A percentile compares a stretch with the other conserved stretches of the same genome.
phyloP scores from a whole-genome alignment of 768 basidiomycete species.

The Amanita pallidorosea region DNA sequence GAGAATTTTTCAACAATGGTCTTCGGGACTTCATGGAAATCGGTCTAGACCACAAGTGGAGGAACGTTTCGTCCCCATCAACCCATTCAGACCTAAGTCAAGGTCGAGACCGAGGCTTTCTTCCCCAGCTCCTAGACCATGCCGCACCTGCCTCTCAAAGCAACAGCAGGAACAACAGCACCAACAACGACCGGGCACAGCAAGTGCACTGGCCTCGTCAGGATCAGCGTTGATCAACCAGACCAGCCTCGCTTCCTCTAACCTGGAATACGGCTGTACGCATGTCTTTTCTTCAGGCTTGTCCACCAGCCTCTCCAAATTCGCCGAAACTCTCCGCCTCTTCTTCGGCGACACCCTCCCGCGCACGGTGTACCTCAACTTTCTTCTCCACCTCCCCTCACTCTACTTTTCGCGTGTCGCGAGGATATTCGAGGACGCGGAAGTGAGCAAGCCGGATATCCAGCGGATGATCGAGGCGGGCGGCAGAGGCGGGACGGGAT shows the following conservation, averaged over 20 bases:
- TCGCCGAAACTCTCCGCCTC: neutral
- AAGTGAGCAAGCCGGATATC: conserved; percentile 59
- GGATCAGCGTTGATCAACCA: conserved; percentile 11
- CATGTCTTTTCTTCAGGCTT: conserved; percentile 8
- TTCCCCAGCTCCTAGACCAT: neutral
- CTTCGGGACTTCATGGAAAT: conserved; percentile 29
- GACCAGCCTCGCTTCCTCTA: conserved; percentile 10
- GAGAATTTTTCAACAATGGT: conserved; percentile 44
- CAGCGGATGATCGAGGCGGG: conserved; percentile 33
- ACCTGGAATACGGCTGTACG: conserved; percentile 18
- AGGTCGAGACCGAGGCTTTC: conserved; percentile 10
- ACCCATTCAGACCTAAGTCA: conserved; percentile 35
- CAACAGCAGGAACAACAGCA: conserved; percentile 6
- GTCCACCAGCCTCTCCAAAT: conserved; percentile 11
- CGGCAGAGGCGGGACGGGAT: conserved; percentile 10
- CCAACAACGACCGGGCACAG: neutral
- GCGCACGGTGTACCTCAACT: conserved; percentile 21
- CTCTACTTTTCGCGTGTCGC: conserved; percentile 75
- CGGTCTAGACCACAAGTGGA: conserved; percentile 30
- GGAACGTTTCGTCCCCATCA: conserved; percentile 44
- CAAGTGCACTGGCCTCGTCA: conserved; percentile 24
- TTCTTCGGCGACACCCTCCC: neutral
- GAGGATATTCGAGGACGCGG: conserved; percentile 66
- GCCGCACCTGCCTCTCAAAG: conserved; percentile 10
- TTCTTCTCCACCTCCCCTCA: conserved; percentile 61